Conservation (phyloP, 495 filamentous ascomycete genomes). For the Halenospora varia region DNA sequence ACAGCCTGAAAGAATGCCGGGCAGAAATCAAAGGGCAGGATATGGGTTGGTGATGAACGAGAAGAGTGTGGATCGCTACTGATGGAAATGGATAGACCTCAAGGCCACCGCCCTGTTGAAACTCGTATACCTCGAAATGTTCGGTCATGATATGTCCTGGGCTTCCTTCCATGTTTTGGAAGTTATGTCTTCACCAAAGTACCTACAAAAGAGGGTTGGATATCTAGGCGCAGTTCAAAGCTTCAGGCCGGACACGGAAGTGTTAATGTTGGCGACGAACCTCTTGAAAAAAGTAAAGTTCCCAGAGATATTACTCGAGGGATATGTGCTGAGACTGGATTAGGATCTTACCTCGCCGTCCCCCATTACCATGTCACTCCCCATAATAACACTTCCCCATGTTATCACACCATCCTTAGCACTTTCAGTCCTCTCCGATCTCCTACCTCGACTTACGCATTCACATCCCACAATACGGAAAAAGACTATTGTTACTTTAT, state of each 20-base stretch:
- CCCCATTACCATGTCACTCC: constrained; percentile 73
- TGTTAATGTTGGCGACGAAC: constrained; percentile 96
- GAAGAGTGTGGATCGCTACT: constrained; percentile 4
- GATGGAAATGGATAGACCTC: constrained; percentile 57
- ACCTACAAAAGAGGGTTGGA: constrained; percentile 88
- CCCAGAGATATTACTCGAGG: not conserved
- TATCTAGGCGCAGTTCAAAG: constrained; percentile 97
- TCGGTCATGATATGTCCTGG: constrained; percentile 99
- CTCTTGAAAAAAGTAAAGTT: constrained; percentile 80
- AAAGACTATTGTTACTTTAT: constrained; percentile 91
- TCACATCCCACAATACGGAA: constrained; percentile 80
- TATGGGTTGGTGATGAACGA: constrained; percentile 57
- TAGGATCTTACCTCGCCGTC: constrained; percentile 78
- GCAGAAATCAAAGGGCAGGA: constrained; percentile 85
- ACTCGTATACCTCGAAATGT: constrained; percentile 96
- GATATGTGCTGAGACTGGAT: constrained; percentile 11
- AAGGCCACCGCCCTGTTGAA: constrained; percentile 95
- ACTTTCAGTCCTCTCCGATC: constrained; percentile 78
- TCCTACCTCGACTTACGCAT: constrained; percentile 82
- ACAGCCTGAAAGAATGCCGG: constrained; percentile 89
- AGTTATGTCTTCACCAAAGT: constrained; percentile 95
- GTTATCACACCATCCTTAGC: constrained; percentile 88
- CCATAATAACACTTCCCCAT: constrained; percentile 83
- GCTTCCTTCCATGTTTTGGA: constrained; percentile 96
- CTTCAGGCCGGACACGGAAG: constrained; percentile 92